Base-by-base conservation (phyloP, 2,329 filamentous ascomycete genomes). In the Dactylella cylindrospora region DNA sequence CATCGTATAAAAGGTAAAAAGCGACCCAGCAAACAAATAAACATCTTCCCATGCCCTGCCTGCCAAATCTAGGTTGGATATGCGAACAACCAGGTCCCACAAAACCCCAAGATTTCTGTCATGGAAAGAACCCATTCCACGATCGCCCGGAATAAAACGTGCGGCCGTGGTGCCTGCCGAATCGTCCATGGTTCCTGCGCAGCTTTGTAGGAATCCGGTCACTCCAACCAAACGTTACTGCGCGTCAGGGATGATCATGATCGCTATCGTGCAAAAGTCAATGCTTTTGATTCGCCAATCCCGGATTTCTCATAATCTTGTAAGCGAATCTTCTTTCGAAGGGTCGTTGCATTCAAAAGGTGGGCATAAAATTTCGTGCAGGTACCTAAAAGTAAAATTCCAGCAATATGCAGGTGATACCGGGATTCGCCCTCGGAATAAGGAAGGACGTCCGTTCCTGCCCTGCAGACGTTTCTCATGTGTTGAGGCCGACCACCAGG, bases 21-120 rank as follows among this genome's bases (percentile, higher is more conserved):
- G 20, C 19, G 22, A 4, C 4, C 23, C 4, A 29, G 4, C 2
- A 9, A 17, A 26, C 32, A 44, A 31, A 23, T 38, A 31, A 10
- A 17, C 1, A 12, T 13, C 26, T 13, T 12, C 10, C 7, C 19
- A 15, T 29, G 13, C 29, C 15, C 7, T 10, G 38, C 55, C 47
- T 61, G 29, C 55, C 32, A 13, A 47, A 41, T 53, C 9, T n/a
- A 53, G 47, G 22, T 40, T 19, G 35, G 22, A 39, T 46, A 46
- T 44, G 32, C 40, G 28, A 47, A 13, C 29, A 12, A 4, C n/a
- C n/a, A n/a, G n/a, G n/a, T n/a, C n/a, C n/a, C n/a, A n/a, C n/a
- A n/a, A n/a, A n/a, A n/a, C 12, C 12, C 33, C 33, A 38, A 19
- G 35, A 13, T 25, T 23, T 33, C 22, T 25, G 32, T 26, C 32